Base-by-base conservation (phyloP, 2,329 filamentous ascomycete genomes). In the Fusarium sulawesiense region DNA sequence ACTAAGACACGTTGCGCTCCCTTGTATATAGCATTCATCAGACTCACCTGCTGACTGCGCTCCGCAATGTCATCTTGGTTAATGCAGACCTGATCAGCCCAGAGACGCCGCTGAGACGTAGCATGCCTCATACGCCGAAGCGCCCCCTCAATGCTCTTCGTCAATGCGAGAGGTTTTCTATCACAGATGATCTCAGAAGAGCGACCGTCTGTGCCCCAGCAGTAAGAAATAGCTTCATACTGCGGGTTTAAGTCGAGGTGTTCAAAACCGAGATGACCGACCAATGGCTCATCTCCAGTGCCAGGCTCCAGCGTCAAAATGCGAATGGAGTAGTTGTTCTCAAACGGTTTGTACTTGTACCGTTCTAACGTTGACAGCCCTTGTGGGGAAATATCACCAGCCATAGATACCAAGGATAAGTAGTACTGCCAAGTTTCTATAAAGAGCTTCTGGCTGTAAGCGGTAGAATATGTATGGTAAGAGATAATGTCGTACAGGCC, bases 61-160 rank as follows among this genome's bases (percentile, higher is more conserved):
- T 82, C 80, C 4, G 60, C 64, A 18, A 78, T 68, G 46, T 82
- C 77, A 5, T 74, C 73, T 60, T 82, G 80, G 58, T 82, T 80
- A 58, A 82, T 81, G 67, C 80, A 82, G 44, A 82, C 71, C 68
- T 82, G 80, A 40, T 82, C 80, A 5, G 81, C 77, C 80, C 80
- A 82, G 9, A 82, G 70, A 30, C 78, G 67, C 4, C 78, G 74
- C 30, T 68, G 65, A 23, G 34, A 27, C 14, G 71, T 71, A 20
- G 71, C 45, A 41, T 71, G 68, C 47, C 79, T 71, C 60, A 80
- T 56, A 5, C 78, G 74, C 18, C 53, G 60, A 25, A 80, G 70
- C 23, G 78, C 79, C 40, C 74, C 77, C 23, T 75, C 64, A 29
- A 80, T 73, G 60, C 76, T 79, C 57, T 60, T 64, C 14, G 77